phyloP scores from a whole-genome alignment of 257 asterid genomes.

The Apocynum venetum region DNA sequence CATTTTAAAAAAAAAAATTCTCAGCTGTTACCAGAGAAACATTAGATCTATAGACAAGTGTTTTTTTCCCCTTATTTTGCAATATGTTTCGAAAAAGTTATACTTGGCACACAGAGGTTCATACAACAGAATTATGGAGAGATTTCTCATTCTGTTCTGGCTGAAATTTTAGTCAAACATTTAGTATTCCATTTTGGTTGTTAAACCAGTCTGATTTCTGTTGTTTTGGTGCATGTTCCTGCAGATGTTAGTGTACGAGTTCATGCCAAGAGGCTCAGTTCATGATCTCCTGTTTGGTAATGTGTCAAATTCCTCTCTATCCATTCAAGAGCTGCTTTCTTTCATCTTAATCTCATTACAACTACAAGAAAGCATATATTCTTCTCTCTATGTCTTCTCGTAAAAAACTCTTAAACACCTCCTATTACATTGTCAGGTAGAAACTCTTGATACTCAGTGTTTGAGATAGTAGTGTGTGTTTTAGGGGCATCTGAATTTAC shows the following conservation, averaged over 20 bases:
- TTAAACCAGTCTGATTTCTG: neutral
- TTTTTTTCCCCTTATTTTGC: neutral
- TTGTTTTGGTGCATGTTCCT: constrained; percentile 9
- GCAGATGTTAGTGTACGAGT: constrained; percentile 90
- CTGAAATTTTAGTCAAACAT: neutral
- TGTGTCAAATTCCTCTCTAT: neutral
- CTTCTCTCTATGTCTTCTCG: neutral
- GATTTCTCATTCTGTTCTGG: neutral
- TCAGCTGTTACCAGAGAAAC: neutral
- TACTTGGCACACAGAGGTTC: neutral
- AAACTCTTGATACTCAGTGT: too few relatives aligned
- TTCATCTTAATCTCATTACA: neutral
- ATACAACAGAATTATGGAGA: neutral
- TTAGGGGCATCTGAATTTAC: too few relatives aligned
- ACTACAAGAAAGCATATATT: neutral
- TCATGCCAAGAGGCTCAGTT: constrained; percentile 76
- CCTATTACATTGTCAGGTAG: neutral
- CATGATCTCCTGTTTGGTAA: constrained; percentile 77
- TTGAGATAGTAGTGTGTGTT: too few relatives aligned
- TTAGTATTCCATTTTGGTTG: neutral
- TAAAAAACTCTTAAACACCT: neutral
- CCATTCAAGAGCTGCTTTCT: neutral
- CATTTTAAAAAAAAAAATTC: neutral
- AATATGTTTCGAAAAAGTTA: too few relatives aligned
- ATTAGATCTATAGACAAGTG: neutral